Evolutionary conservation across 2,329 filamentous ascomycete genomes (phyloP).

Genomic region (Neonectria ditissima): DNA sequence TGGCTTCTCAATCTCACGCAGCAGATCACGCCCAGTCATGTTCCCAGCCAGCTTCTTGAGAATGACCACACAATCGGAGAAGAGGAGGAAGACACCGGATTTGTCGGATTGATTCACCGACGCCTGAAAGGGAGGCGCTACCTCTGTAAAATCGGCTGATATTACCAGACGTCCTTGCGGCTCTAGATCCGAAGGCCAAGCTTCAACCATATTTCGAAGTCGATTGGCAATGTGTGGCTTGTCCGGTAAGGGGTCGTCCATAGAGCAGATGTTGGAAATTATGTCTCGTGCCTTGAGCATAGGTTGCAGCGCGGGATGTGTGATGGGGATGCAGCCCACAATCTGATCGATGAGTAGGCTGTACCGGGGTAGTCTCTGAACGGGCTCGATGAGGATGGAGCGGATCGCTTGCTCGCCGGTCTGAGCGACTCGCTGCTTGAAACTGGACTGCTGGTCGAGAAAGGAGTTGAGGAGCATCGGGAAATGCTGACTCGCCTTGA

Average conservation of each 20-base stretch:
- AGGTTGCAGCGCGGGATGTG: slow-evolving; percentile 84
- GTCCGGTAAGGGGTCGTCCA: slow-evolving; percentile 78
- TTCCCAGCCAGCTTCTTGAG: slow-evolving; percentile 76
- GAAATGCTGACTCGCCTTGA: slow-evolving; percentile 89
- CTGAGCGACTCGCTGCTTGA: slow-evolving; percentile 82
- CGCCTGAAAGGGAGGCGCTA: slow-evolving; percentile 76
- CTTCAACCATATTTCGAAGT: slow-evolving; percentile 80
- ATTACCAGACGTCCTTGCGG: slow-evolving; percentile 83
- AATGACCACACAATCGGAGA: slow-evolving; percentile 83
- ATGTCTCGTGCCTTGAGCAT: slow-evolving; percentile 93
- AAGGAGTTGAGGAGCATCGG: slow-evolving; percentile 83
- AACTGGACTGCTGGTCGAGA: slow-evolving; percentile 83
- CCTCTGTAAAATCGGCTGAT: slow-evolving; percentile 82
- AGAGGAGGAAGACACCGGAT: slow-evolving; percentile 82
- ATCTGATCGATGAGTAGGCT: slow-evolving; percentile 98
- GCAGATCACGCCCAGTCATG: slow-evolving; percentile 78
- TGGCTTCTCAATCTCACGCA: slow-evolving; percentile 88
- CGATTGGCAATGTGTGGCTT: slow-evolving; percentile 80
- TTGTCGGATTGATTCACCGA: slow-evolving; percentile 58
- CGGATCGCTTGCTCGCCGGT: slow-evolving; percentile 91
- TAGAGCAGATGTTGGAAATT: slow-evolving; percentile 95
- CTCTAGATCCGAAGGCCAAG: slow-evolving; percentile 79
- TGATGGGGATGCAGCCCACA: slow-evolving; percentile 83
- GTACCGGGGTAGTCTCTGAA: slow-evolving; percentile 93
- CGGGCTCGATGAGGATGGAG: slow-evolving; percentile 94